Evolutionary conservation across 2,329 filamentous ascomycete genomes (phyloP).

Genomic region (Reticulascus tulasneorum): DNA sequence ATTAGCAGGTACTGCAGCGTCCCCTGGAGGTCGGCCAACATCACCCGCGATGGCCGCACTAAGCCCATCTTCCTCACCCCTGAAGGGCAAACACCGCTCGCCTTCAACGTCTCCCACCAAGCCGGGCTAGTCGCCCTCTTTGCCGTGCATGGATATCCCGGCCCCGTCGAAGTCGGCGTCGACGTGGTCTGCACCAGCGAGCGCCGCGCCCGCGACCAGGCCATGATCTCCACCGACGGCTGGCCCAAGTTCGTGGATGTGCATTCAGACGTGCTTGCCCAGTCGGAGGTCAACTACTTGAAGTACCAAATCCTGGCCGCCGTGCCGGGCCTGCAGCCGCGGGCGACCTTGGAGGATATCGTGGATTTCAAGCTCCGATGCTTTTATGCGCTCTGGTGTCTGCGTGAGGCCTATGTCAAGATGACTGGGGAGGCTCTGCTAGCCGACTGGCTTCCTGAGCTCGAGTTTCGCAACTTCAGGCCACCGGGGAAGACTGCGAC

Average conservation of each 20-base stretch:
- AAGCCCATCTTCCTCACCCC: conserved; percentile 52
- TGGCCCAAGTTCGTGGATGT: conserved; percentile 67
- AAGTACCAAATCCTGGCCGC: conserved; percentile 37
- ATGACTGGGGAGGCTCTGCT: conserved; percentile 75
- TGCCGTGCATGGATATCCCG: conserved; percentile 38
- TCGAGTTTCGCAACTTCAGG: conserved; percentile 64
- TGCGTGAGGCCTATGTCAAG: conserved; percentile 80
- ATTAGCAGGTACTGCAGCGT: conserved; percentile 55
- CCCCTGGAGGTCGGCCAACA: conserved; percentile 55
- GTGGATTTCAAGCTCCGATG: conserved; percentile 60
- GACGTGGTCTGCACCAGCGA: conserved; percentile 76
- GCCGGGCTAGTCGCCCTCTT: conserved; percentile 68
- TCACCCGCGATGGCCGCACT: conserved; percentile 51
- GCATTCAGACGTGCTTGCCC: conserved; percentile 66
- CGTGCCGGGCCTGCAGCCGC: conserved; percentile 15
- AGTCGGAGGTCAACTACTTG: conserved; percentile 58
- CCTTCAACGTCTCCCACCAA: conserved; percentile 78
- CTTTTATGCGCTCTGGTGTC: conserved; percentile 76
- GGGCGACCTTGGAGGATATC: conserved; percentile 30
- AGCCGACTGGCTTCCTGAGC: conserved; percentile 65
- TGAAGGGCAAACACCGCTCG: conserved; percentile 42
- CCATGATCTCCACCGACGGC: conserved; percentile 51
- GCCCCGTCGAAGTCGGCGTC: conserved; percentile 55
- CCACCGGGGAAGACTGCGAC: conserved; percentile 40
- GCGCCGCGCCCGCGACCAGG: conserved; percentile 57